Base-by-base conservation (phyloP, 495 filamentous ascomycete genomes). In the Amniculicola lignicola region DNA sequence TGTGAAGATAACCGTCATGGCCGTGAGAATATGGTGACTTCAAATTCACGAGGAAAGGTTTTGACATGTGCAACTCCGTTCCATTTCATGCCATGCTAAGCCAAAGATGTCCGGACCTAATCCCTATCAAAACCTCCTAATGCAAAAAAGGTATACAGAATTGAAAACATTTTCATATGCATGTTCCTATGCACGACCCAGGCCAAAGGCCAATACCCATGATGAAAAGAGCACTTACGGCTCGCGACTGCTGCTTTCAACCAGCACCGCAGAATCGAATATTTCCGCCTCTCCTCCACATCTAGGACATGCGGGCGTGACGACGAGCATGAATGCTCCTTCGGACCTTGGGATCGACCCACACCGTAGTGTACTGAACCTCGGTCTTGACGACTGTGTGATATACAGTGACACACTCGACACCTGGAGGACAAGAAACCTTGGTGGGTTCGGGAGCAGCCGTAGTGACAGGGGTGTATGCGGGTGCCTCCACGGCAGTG, bases 351-450 rank as follows among this genome's bases (percentile, higher is more conserved):
- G 18, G 9, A 6, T 41, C 23, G 29, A 19, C 42, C 1, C 24
- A 27, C 22, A 46, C 27, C 31, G 61, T 64, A 3, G 53, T 42
- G 15, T 60, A 59, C 38, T 25, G 38, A 16, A 41, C 21, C 45
- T 59, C 31, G 21, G 51, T 56, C 45, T 52, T 54, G 21, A 52
- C 46, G 21, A 62, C 51, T 5, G 58, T 61, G n/a, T 16, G 19
- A 7, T 14, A 12, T 12, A 18, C 28, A 21, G 42, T 51, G 7
- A 60, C 51, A 18, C 55, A 60, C 40, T 50, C 28, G 27, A 38
- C 54, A 4, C 58, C 51, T 15, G 41, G 5, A 0, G 51, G 48
- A 40, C 51, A 56, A 9, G 23, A 11, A 2, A 33, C 23, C 21
- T 29, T 23, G 1, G 61, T 64, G 1, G 61, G 61, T 4, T 12